These are phyloP conservation scores for Euphrasia confusa DNA, from an alignment of 257 asterid genomes.

Conservation along the genomic window DNA sequence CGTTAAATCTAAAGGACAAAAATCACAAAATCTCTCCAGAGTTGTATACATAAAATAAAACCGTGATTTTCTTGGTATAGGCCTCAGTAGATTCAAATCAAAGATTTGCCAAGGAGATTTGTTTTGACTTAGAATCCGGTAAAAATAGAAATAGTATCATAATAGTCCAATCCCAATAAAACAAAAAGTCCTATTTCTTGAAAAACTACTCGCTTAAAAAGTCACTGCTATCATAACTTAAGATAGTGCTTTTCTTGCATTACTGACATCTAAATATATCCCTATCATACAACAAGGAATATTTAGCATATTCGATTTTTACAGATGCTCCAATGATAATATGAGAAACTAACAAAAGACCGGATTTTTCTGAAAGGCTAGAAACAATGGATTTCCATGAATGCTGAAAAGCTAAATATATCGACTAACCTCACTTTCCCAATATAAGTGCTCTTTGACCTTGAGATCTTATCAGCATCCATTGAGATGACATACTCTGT, in stretches of 20 bases:
- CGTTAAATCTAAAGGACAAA: too few species aligned
- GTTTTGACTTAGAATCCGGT: not conserved
- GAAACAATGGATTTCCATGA: too few species aligned
- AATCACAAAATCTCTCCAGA: not conserved
- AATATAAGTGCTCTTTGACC: constrained; percentile 62
- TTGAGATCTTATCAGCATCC: constrained; percentile 66
- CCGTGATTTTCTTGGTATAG: not conserved
- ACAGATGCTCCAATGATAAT: too few species aligned
- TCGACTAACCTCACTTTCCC: constrained; percentile 63
- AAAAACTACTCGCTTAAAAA: too few species aligned
- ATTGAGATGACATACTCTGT: constrained; percentile 83
- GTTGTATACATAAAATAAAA: not conserved
- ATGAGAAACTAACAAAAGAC: too few species aligned
- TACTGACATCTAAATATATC: too few species aligned
- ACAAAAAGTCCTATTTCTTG: not conserved
- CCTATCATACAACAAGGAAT: too few species aligned
- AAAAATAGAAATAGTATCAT: not conserved
- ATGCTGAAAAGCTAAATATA: too few species aligned
- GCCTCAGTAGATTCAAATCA: not conserved
- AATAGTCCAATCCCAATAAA: not conserved
- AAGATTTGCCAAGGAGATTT: not conserved
- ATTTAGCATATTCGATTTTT: too few species aligned
- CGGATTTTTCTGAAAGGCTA: too few species aligned
- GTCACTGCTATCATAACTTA: not conserved
- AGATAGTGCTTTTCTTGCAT: not conserved